Evolutionary conservation across 495 filamentous ascomycete species (phyloP), one percentile per base, ranked within the genome.

Genomic region (Recurvomyces mirabilis): DNA sequence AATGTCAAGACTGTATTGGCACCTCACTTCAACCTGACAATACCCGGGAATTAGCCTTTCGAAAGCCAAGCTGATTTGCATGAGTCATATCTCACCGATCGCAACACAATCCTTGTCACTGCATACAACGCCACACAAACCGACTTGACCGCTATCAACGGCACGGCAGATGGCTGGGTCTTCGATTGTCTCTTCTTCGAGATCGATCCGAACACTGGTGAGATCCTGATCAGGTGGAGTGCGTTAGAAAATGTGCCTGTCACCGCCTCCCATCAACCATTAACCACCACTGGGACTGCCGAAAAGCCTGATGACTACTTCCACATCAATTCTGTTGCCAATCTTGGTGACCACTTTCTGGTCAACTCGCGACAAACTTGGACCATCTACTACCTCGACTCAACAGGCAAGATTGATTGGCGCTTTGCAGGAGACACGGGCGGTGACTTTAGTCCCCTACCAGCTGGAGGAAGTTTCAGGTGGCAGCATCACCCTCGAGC

Each of bases 301-400:
- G 57, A 23, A n/a, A 6, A 41, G 1, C 60, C 68, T 0, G 71
- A 59, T 55, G 68, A 73, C 38, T 71, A 55, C 35, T 69, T 70
- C 51, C 68, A 70, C 47, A 64, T 70, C 45, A 69, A 66, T 43
- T 68, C 67, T 26, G 49, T 71, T 15, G 60, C 68, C 34, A 67
- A 67, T 34, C 59, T 71, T 32, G 54, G 49, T 5, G 47, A 57
- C 14, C 59, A 66, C 24, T 68, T 55, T 38, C 55, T 73, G 6
- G 50, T 73, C 33, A 65, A 57, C 43, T 42, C 53, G 12, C 57
- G 66, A 5, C 53, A 63, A 39, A 53, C 53, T 22, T 73, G 21
- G 51, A 49, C 21, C 55, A 66, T 43, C 42, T 69, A 40, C 50
- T 71, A 43, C 50, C 57, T 67, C 19, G 33, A 69, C 7, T 48